phyloP scores from a whole-genome alignment of 1,139 yeast species.

The Yamadazyma pseudoaaseri region DNA sequence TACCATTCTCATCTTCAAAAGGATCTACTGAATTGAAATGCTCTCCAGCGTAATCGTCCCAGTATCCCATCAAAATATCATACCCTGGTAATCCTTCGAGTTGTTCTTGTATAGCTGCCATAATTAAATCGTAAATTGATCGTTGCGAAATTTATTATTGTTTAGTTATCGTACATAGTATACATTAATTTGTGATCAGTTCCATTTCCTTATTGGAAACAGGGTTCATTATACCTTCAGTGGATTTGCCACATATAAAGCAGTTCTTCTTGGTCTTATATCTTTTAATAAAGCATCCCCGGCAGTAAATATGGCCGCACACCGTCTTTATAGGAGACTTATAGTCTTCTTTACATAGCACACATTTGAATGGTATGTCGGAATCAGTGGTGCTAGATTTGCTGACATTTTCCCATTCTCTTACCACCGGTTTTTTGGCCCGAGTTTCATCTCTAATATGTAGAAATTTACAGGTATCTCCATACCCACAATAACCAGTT shows the following conservation, averaged over 20 bases:
- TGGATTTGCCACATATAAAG: constrained; percentile 56
- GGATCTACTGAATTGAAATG: constrained; percentile 69
- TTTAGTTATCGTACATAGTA: constrained; percentile 1
- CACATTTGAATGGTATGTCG: constrained; percentile 59
- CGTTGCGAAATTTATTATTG: background rate
- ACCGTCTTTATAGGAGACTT: constrained; percentile 57
- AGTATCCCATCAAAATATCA: constrained; percentile 50
- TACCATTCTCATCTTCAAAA: constrained; percentile 57
- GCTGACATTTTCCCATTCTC: constrained; percentile 65
- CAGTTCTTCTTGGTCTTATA: constrained; percentile 51
- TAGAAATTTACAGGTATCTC: constrained; percentile 95
- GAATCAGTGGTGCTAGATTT: constrained; percentile 18
- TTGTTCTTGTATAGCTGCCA: constrained; percentile 26
- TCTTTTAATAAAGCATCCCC: constrained; percentile 55
- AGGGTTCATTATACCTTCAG: constrained; percentile 49
- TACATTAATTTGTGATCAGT: background rate
- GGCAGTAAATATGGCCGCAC: constrained; percentile 71
- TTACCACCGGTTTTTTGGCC: constrained; percentile 65
- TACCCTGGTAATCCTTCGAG: constrained; percentile 60
- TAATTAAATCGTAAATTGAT: constrained; percentile 3
- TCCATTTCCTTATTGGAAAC: constrained; percentile 4
- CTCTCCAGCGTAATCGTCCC: constrained; percentile 67
- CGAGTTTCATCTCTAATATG: constrained; percentile 87
- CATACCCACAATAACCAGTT: constrained; percentile 96
- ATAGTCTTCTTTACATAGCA: constrained; percentile 59